Evolutionary conservation across 108 stramenopile genomes (phyloP), one percentile per base, ranked within the genome.

Genomic region (Cyclotella choctawhatcheeana): DNA sequence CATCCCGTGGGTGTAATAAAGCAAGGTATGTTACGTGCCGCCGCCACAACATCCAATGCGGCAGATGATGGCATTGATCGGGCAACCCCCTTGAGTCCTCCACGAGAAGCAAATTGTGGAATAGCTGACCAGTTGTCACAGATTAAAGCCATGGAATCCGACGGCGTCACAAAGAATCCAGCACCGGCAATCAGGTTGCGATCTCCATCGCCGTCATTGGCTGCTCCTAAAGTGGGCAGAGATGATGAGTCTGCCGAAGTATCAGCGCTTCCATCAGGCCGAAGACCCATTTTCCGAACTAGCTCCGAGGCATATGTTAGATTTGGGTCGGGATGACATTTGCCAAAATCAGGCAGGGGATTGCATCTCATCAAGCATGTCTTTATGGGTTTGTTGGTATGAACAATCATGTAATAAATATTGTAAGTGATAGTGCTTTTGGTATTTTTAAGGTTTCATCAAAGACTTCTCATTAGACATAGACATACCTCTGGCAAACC

Each of bases 1-100:
- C 99, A 99, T 29, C 99, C 99, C 43, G 99, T 99, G 10, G 99
- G 99, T 5, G 96, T 97, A 22, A 93, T 95, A 82, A 99, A 99
- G 58, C 73, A 86, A 8, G 90, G 91, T 69, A 99, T 92, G 61
- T 70, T 84, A 37, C 84, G 82, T 13, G 91, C 85, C 47, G 89
- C 67, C 0, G 94, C 94, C 26, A 99, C 99, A 30, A 94, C 94
- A 77, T 99, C 99, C 58, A 98, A 85, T 5, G 99, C 99, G 13
- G 95, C 97, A 18, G 96, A 97, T 7, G 89, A 91, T 10, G 98
- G 98, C 99, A 99, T 99, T 7, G 97, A 98, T 65, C 99, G 78
- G 20, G 99, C 98, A 31, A 98, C 98, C 37, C 94, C 96, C 59
- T 85, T 87, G 13, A 98, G 88, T 10, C 98, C 98, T 24, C 97